Conservation (phyloP, 164 flowering plant species). For the Buxus sempervirens region DNA sequence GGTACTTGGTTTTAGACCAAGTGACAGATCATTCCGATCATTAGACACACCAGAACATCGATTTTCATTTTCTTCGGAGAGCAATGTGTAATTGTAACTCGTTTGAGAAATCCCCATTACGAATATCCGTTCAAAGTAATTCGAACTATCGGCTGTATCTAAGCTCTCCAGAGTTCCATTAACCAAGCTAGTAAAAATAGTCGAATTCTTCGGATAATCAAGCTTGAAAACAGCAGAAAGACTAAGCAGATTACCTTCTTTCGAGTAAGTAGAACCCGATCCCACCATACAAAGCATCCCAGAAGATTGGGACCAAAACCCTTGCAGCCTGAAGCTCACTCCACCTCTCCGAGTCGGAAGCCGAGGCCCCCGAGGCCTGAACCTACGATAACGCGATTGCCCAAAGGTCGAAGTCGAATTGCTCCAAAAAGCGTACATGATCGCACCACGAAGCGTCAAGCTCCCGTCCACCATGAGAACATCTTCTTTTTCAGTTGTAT, state of each 20-base stretch:
- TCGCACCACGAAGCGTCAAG: conserved; percentile 5
- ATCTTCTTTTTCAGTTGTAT: conserved; percentile 15
- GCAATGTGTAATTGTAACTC: conserved; percentile 32
- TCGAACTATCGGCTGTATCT: conserved; percentile 5
- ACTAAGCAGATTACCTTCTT: conserved; percentile 27
- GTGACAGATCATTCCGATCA: conserved; percentile 5
- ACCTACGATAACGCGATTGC: background rate
- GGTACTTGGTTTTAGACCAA: conserved; percentile 9
- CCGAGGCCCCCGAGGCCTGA: conserved; percentile 9
- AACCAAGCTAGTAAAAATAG: conserved; percentile 31
- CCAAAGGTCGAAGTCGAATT: background rate
- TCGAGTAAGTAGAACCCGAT: conserved; percentile 14
- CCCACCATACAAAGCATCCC: conserved; percentile 64
- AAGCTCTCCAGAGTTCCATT: conserved; percentile 48
- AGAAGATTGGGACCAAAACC: conserved; percentile 48
- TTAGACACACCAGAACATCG: conserved; percentile 11
- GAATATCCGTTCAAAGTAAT: conserved; percentile 37
- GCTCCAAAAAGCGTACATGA: background rate
- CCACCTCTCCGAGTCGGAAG: conserved; percentile 1
- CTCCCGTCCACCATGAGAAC: conserved; percentile 20
- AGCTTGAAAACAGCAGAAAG: conserved; percentile 47
- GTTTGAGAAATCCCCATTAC: conserved; percentile 26
- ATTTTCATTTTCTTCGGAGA: conserved; percentile 14
- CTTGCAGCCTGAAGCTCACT: conserved; percentile 27
- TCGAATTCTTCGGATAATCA: conserved; percentile 28